Evolutionary conservation across 2,329 filamentous ascomycete species (phyloP).

Genomic region (Trichophyton benhamiae): DNA sequence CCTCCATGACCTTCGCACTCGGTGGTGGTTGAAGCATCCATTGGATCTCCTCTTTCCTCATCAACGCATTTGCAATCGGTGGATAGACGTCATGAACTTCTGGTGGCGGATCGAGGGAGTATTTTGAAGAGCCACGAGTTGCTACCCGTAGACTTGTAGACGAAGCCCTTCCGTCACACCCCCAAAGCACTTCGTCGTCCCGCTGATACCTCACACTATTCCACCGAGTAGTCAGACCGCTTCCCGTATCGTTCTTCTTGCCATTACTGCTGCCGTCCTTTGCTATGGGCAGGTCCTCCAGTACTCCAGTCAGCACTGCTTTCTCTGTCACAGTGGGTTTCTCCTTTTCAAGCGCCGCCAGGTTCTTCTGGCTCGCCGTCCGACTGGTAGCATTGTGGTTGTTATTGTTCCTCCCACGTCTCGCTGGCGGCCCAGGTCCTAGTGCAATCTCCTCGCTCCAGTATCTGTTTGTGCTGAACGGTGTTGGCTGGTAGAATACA

Average conservation of each 20-base stretch:
- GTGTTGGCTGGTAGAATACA: slow-evolving; percentile 62
- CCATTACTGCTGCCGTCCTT: neutral
- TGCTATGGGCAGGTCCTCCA: slow-evolving; percentile 3
- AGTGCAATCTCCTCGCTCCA: slow-evolving; percentile 79
- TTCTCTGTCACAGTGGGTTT: slow-evolving; percentile 10
- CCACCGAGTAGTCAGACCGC: slow-evolving; percentile 45
- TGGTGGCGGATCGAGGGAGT: slow-evolving; percentile 52
- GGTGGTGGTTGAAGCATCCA: slow-evolving; percentile 95
- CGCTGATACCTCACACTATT: slow-evolving; percentile 70
- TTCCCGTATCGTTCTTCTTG: slow-evolving; percentile 35
- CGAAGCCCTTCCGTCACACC: slow-evolving; percentile 44
- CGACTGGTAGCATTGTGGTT: slow-evolving; percentile 41
- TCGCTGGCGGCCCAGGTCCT: slow-evolving; percentile 60
- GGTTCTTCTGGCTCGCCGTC: slow-evolving; percentile 46
- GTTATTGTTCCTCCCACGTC: slow-evolving; percentile 42
- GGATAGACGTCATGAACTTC: slow-evolving; percentile 79
- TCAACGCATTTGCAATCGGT: slow-evolving; percentile 65
- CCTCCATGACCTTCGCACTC: slow-evolving; percentile 81
- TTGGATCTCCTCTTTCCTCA: slow-evolving; percentile 55
- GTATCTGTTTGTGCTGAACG: slow-evolving; percentile 76
- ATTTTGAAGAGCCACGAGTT: slow-evolving; percentile 37
- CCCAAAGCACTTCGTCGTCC: slow-evolving; percentile 81
- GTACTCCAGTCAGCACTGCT: slow-evolving; percentile 15
- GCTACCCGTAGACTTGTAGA: slow-evolving; percentile 37
- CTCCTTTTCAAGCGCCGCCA: slow-evolving; percentile 34